These are phyloP conservation scores for Termitomyces sp. DNA, from an alignment of 768 basidiomycete genomes.

Conservation along the genomic window DNA sequence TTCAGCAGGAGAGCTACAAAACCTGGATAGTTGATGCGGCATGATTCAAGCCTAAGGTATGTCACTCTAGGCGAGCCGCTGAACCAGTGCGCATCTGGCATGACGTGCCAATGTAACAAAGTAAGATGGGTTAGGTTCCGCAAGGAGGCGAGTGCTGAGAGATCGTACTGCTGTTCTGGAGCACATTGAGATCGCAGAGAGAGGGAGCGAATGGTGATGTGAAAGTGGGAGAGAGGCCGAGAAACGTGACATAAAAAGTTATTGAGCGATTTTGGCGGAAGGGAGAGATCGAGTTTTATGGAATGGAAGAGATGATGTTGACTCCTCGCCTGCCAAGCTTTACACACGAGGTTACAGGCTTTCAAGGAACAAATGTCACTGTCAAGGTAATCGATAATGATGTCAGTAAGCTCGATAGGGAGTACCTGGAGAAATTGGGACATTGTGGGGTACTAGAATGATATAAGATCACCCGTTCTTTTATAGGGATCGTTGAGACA, in stretches of 20 bases:
- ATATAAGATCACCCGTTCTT: neutral
- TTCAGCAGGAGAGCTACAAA: constrained; percentile 1
- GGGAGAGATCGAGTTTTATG: constrained; percentile 8
- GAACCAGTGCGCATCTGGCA: constrained; percentile 8
- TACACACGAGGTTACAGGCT: constrained; percentile 7
- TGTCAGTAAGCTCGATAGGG: constrained; percentile 4
- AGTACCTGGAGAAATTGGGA: neutral
- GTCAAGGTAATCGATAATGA: constrained; percentile 6
- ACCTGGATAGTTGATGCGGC: constrained; percentile 2
- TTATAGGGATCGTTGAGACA: neutral
- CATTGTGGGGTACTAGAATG: neutral
- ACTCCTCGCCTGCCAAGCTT: constrained; percentile 4
- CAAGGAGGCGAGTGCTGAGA: constrained; percentile 1
- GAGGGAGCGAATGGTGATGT: neutral
- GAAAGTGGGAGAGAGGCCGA: constrained; percentile 2
- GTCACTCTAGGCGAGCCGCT: neutral
- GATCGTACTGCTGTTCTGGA: constrained; percentile 1
- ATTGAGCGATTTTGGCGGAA: neutral
- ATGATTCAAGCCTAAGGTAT: neutral
- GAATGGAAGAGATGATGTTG: constrained; percentile 4
- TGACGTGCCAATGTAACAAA: constrained; percentile 1
- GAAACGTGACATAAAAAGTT: constrained; percentile 1
- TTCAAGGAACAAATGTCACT: constrained; percentile 2
- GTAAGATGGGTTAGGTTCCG: constrained; percentile 1
- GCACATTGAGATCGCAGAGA: neutral